phyloP scores from a whole-genome alignment of 139 green algal species.

The Nannochloris sp. region DNA sequence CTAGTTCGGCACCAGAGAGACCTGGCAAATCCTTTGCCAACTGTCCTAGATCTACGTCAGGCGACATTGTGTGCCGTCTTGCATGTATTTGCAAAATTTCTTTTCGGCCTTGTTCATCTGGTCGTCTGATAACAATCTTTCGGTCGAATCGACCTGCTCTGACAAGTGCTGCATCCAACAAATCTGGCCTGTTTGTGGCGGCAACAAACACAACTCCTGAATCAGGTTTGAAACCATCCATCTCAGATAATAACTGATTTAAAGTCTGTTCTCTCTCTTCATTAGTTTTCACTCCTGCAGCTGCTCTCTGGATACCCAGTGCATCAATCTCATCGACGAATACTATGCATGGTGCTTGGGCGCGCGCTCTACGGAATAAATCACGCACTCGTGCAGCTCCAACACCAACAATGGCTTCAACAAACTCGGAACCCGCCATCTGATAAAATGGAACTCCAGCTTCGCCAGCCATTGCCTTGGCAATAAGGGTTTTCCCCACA shows the following conservation, averaged over 20 bases:
- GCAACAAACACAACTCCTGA: conserved; percentile 92
- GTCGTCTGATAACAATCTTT: conserved; percentile 70
- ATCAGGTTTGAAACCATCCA: conserved; percentile 95
- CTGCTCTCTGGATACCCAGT: conserved; percentile 73
- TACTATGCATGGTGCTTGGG: conserved; percentile 83
- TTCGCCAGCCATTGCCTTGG: conserved; percentile 90
- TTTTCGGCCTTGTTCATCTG: conserved; percentile 54
- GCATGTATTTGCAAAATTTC: conserved; percentile 73
- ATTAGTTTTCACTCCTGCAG: conserved; percentile 45
- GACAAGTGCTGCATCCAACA: conserved; percentile 70
- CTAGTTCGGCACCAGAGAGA: conserved; percentile 81
- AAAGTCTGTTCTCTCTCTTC: conserved; percentile 86
- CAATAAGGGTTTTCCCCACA: conserved; percentile 85
- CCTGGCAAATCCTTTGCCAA: conserved; percentile 85
- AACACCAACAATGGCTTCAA: conserved; percentile 94
- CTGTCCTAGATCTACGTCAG: conserved; percentile 78
- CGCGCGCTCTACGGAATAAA: conserved; percentile 88
- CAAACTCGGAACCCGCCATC: conserved; percentile 95
- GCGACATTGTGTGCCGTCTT: conserved; percentile 36
- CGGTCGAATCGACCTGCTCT: conserved; percentile 91
- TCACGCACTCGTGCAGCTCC: conserved; percentile 89
- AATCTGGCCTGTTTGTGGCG: conserved; percentile 81
- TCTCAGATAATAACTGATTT: conserved; percentile 97
- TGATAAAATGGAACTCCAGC: conserved; percentile 81
- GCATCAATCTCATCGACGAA: conserved; percentile 99